A percentile compares a stretch with the other conserved stretches of the same genome.
Evolutionary conservation across 108 stramenopile species (phyloP).

Genomic region (Cylindrotheca fusiformis): DNA sequence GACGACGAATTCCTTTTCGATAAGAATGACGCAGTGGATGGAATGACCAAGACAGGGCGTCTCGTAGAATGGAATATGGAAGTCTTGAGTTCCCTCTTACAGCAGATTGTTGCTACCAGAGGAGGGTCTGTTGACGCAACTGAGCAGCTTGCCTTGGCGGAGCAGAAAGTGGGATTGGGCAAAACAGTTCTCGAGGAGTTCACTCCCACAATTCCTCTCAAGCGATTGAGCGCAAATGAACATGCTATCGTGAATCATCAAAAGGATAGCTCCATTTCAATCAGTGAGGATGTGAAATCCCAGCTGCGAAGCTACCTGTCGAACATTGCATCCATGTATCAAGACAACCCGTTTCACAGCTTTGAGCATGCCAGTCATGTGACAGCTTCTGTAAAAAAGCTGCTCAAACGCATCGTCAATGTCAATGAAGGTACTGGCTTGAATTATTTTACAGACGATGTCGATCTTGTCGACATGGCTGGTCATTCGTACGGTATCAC

Average conservation of each 20-base stretch:
- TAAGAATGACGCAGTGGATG: neutral
- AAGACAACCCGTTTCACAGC: constrained; percentile 23
- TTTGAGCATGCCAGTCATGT: constrained; percentile 39
- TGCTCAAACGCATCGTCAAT: constrained; percentile 17
- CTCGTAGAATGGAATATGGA: constrained; percentile 8
- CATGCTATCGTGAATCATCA: neutral
- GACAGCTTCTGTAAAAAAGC: constrained; percentile 27
- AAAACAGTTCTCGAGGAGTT: constrained; percentile 1
- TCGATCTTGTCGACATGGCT: constrained; percentile 7
- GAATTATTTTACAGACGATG: neutral
- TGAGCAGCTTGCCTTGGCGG: neutral
- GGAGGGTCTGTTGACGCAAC: neutral
- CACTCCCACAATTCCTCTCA: neutral
- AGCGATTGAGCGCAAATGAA: neutral
- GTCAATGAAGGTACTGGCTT: constrained; percentile 1
- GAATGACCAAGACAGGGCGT: neutral
- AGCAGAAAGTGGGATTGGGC: neutral
- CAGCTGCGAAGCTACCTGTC: constrained; percentile 8
- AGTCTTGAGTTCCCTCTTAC: neutral
- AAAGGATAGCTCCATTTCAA: neutral
- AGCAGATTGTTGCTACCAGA: neutral
- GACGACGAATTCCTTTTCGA: neutral
- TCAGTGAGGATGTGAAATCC: neutral
- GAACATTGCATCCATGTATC: constrained; percentile 22
- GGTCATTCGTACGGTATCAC: constrained; percentile 46